Evolutionary conservation across 176 grass and related monocot species (phyloP), one percentile per base, ranked within the genome.

Genomic region (Guadua angustifolia): DNA sequence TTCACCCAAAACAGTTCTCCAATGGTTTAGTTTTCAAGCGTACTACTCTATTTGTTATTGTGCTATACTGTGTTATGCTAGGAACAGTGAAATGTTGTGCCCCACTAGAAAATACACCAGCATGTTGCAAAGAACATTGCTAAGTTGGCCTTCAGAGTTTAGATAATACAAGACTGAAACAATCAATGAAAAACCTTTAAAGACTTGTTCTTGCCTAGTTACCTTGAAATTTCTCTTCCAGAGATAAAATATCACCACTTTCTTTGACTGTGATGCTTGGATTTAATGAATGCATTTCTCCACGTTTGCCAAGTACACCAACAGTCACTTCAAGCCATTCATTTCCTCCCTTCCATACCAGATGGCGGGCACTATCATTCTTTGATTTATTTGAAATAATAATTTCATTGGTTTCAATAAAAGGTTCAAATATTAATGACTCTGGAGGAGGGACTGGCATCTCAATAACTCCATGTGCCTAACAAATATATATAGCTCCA

Each of bases 201-300:
- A 78, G 14, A 29, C 2, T 42, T 9, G 7, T 17, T 62, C 22
- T 9, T 11, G 57, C 26, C 24, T 73, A 58, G 24, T 73, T 77
- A 90, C 95, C 95, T 95, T 98, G 93, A 78, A 98, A 98, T 88
- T 95, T 98, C 85, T 98, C 95, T 77, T 98, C 95, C 32, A 98
- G 92, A 18, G 95, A 98, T 77, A 98, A 87, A 77, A 98, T 95
- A 66, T 98, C 95, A 73, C 95, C 91, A 52, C 86, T 93, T 87
- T 95, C 95, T 72, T 98, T 98, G 78, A 98, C 87, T 4, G 95
- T 98, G 80, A 98, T 91, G 17, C 95, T 98, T 69, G 95, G 95
- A 83, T 88, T 98, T 60, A 98, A 69, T 18, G 90, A 91, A 33
- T 85, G 93, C 95, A 98, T 93, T 57, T 93, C 82, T 63, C 95